Percentiles rank a stretch among this genome's conserved stretches.
Evolutionary conservation across 306 rosid genomes (phyloP).

Genomic region (Argentina anserina): DNA sequence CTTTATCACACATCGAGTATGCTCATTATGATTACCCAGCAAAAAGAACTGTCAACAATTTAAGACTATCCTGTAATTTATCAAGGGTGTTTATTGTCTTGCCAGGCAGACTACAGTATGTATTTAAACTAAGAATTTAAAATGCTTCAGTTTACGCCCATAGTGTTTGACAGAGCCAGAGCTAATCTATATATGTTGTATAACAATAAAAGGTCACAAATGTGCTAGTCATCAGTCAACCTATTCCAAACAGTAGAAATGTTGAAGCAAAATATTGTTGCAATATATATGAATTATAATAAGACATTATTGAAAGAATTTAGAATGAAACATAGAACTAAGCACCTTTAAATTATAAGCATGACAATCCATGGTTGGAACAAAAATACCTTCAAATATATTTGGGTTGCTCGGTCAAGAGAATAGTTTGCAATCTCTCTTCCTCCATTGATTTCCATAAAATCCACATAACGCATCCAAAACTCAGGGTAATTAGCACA

Average conservation of each 20-base stretch:
- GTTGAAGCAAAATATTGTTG: not conserved
- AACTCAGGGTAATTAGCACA: constrained; percentile 91
- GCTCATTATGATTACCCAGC: not conserved
- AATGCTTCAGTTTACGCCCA: not conserved
- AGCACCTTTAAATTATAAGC: not conserved
- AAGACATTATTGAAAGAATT: not conserved
- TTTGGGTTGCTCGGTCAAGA: constrained; percentile 76
- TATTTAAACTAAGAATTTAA: not conserved
- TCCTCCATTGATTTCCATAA: constrained; percentile 87
- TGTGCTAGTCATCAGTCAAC: not conserved
- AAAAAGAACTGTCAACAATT: not conserved
- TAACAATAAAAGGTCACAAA: not conserved
- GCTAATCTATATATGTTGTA: not conserved
- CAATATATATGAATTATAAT: not conserved
- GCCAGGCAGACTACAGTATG: not conserved
- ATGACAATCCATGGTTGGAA: not conserved
- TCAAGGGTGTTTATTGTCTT: not conserved
- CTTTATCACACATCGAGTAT: not conserved
- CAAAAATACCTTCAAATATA: constrained; percentile 61
- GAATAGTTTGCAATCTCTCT: constrained; percentile 84
- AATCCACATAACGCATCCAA: constrained; percentile 92
- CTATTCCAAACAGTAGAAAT: not conserved
- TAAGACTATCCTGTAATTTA: not conserved
- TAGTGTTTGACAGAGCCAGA: not conserved
- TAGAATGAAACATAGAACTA: not conserved